Percentiles rank a stretch among this genome's conserved stretches.
Conservation (phyloP, 2,329 filamentous ascomycete genomes). For the Amesomyces nigricolor region DNA sequence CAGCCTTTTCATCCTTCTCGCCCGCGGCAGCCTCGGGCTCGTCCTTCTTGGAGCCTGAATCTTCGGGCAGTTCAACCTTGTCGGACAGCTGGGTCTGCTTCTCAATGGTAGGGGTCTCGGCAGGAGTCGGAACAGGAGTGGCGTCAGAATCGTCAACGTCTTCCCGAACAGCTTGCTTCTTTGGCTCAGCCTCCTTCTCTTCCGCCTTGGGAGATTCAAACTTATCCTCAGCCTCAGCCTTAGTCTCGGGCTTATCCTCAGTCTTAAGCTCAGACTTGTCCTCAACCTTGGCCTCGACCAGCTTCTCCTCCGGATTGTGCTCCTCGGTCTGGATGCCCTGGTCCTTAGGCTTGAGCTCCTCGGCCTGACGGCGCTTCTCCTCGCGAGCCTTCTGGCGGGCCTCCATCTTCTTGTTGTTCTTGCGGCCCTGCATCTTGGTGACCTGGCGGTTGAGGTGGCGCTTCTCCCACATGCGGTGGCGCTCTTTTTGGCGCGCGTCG, state of each 20-base stretch:
- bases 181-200: constrained; percentile 10
- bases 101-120: neutral
- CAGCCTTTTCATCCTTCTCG: neutral
- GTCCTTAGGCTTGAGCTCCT: constrained; percentile 28
- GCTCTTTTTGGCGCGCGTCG: constrained; percentile 41
- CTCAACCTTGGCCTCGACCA: constrained; percentile 9
- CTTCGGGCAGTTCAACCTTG: constrained; percentile 3
- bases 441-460: constrained; percentile 34
- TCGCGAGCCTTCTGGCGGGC: constrained; percentile 30
- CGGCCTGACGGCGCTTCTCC: constrained; percentile 25
- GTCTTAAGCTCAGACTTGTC: constrained; percentile 26
- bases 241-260: constrained; percentile 29
- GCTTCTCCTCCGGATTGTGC: constrained; percentile 21
- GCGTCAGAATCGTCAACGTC: constrained; percentile 13
- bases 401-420: constrained; percentile 38
- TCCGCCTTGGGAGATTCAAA: constrained; percentile 19
- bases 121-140: neutral
- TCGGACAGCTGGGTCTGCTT: neutral
- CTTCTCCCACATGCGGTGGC: constrained; percentile 36
- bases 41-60: neutral
- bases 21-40: neutral
- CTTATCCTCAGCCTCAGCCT: constrained; percentile 8
- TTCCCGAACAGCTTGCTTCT: constrained; percentile 1
- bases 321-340: constrained; percentile 37
- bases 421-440: constrained; percentile 37